These are phyloP conservation scores for Gymnopus androsaceus DNA, from an alignment of 1,284 basidiomycete genomes.

Conservation along the genomic window DNA sequence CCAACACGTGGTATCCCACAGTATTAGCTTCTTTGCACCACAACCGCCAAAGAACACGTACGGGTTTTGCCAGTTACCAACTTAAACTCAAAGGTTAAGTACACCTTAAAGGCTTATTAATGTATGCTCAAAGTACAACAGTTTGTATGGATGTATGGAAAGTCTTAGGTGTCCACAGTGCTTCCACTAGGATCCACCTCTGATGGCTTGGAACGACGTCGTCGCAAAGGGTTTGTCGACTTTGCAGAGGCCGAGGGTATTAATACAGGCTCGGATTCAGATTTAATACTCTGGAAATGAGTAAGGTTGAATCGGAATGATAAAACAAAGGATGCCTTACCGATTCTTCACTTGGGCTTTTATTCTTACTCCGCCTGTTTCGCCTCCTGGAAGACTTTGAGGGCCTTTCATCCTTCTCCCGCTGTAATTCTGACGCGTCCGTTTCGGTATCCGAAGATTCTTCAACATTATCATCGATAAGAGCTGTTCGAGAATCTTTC, in stretches of 20 bases:
- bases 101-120: too few relatives aligned
- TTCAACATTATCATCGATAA: constrained; percentile 9
- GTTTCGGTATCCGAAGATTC: constrained; percentile 28
- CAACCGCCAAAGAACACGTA: too few relatives aligned
- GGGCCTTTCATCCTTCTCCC: constrained; percentile 1
- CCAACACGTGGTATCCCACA: too few relatives aligned
- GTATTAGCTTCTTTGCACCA: too few relatives aligned
- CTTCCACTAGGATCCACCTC: constrained; percentile 22
- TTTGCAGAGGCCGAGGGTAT: constrained; percentile 4
- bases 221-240: constrained; percentile 34
- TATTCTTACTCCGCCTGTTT: constrained; percentile 8
- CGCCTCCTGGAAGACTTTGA: constrained; percentile 8
- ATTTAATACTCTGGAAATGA: constrained; percentile 8
- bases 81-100: too few relatives aligned
- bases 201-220: constrained; percentile 40
- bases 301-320: background rate
- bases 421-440: background rate
- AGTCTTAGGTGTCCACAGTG: background rate
- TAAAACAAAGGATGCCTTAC: background rate
- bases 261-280: constrained; percentile 18
- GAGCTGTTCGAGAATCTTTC: background rate
- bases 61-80: too few relatives aligned
- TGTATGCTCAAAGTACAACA: too few relatives aligned
- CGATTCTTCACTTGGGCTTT: constrained; percentile 1
- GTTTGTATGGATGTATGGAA: background rate